Base-by-base conservation (phyloP, 345 rosid species). In the Salix caprea region DNA sequence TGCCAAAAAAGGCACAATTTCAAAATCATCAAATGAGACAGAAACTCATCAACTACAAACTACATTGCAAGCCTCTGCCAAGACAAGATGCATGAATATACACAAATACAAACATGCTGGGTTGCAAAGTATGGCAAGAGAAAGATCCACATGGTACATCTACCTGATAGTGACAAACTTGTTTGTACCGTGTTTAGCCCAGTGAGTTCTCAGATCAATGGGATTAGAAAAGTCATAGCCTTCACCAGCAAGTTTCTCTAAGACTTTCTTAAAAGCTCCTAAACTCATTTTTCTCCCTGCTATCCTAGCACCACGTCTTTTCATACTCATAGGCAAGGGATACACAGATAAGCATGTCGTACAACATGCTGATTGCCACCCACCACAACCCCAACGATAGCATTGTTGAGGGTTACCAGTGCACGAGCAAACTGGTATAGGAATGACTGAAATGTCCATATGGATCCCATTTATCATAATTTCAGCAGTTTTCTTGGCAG, bases 181-280 rank as follows among this genome's bases (percentile, higher is more conserved):
- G 89, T 93, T 92, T 78, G 99, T 96, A 48, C 99, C 99, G 83
- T 96, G 99, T 85, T 90, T 92, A 4, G 99, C 98, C 99, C 99
- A 96, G 80, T 96, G 91, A 67, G 86, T 82, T 90, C 92, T 92
- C 85, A 94, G 82, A 86, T 94, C 98, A 82, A 94, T 90, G 4
- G 97, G 82, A 80, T 88, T 90, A 77, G 84, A 76, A 77, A 94
- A 91, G 85, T 86, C 87, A 84, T 85, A 91, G 36, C 98, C 98
- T 82, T 93, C 98, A 28, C 91, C 90, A n/a, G 96, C 96, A 19
- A 96, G 94, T 83, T 92, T 93, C 91, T 91, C 98, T 81, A 96
- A 82, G 54, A 96, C 98, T 80, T 96, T 96, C 87, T 92, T 96
- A 77, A 96, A 96, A 15, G 99, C 98, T 3, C 99, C 98, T 77